Evolutionary conservation across 1,284 basidiomycete species (phyloP).

Genomic region (Pascua sp.): DNA sequence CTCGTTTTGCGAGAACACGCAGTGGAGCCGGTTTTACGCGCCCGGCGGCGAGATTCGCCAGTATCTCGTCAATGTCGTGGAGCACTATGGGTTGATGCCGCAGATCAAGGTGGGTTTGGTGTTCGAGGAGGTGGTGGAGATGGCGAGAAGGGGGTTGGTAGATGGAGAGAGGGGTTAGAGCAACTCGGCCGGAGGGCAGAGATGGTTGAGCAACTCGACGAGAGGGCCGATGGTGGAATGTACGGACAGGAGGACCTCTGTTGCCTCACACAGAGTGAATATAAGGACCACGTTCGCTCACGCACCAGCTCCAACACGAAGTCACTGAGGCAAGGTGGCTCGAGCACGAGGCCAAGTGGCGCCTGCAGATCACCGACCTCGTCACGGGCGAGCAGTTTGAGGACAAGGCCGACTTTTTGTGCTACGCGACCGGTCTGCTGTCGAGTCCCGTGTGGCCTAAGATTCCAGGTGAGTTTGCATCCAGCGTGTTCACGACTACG

Average conservation of each 20-base stretch:
- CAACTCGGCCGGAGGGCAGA: too few relatives aligned
- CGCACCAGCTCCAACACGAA: constrained; percentile 27
- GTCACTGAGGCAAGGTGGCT: constrained; percentile 30
- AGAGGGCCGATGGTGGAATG: too few relatives aligned
- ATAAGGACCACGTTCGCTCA: background rate
- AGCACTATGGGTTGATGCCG: constrained; percentile 22
- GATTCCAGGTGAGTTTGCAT: constrained; percentile 13
- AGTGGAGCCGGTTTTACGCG: constrained; percentile 30
- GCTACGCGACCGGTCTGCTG: constrained; percentile 33
- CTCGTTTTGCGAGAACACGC: constrained; percentile 20
- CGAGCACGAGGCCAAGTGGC: constrained; percentile 24
- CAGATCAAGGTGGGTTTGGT: constrained; percentile 23
- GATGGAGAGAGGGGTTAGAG: too few relatives aligned
- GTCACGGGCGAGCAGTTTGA: constrained; percentile 9
- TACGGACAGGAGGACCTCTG: too few relatives aligned
- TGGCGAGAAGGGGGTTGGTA: too few relatives aligned
- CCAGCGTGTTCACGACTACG: constrained; percentile 1
- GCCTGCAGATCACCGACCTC: constrained; percentile 12
- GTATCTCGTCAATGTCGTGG: constrained; percentile 29
- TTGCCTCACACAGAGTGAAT: too few relatives aligned
- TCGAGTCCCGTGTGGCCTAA: constrained; percentile 34
- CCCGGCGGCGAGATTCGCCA: constrained; percentile 26
- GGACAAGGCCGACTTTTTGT: constrained; percentile 32
- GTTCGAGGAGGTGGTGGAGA: too few relatives aligned
- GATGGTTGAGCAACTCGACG: too few relatives aligned